Evolutionary conservation across 163 green algal genomes (phyloP), one percentile per base, ranked within the genome.

Genomic region (Chlorella variabilis): DNA sequence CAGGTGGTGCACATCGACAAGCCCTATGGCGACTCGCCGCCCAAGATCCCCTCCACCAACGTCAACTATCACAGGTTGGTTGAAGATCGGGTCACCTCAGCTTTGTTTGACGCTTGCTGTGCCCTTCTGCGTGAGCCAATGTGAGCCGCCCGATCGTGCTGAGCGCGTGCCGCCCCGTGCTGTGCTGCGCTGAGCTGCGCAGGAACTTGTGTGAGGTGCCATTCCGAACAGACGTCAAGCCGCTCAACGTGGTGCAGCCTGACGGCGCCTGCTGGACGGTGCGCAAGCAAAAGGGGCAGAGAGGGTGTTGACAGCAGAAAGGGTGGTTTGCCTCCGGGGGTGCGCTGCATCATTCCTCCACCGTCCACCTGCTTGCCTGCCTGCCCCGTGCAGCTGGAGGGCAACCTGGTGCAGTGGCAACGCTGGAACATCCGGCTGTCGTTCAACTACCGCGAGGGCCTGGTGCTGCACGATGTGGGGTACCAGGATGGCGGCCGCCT

Each of bases 361-460:
- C 11, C 15, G 45, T 15, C 11, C 33, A 54, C 21, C 13, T 48
- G 34, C 34, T 54, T 21, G 4, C 6, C 8, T 8, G 21, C 34
- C 4, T 58, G 65, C 38, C 2, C n/a, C 34, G 23, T 31, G 68
- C 68, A 76, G 68, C 8, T 76, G n/a, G 90, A 76, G 29, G 68
- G 68, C 42, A 59, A 63, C 41, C 68, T 76, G 31, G 42, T 45
- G 36, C 66, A 48, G 70, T 71, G 75, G 67, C 75, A 97, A 77
- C 94, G 94, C 56, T 98, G 94, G 94, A 79, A 87, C 69, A 77
- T 98, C 75, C 89, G 89, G 2, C 42, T 97, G 21, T 89, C 91
- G 33, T 98, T 96, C 87, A 96, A 95, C 82, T 89, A 87, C 33
- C 83, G 94, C 2, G 94, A 98, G 29, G 59, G 93, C 11, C 88